Evolutionary conservation across 2,329 filamentous ascomycete genomes (phyloP).

Genomic region (Colletotrichum aenigma): DNA sequence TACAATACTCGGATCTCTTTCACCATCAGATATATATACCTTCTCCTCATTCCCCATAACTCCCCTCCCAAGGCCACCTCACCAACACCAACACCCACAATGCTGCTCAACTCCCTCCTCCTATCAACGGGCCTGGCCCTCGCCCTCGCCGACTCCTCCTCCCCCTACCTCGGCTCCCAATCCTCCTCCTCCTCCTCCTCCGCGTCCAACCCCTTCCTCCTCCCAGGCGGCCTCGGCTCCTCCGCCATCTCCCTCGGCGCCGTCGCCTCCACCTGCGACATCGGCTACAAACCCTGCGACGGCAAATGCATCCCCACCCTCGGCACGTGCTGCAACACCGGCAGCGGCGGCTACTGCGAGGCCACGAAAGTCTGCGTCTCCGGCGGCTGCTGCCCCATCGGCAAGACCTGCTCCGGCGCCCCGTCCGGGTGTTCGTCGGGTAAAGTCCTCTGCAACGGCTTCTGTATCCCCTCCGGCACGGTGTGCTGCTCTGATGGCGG

Average conservation of each 20-base stretch:
- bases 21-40: neutral
- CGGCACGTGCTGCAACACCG: slow-evolving; percentile 31
- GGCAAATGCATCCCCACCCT: slow-evolving; percentile 32
- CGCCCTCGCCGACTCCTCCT: neutral
- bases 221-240: slow-evolving; percentile 23
- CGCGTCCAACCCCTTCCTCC: neutral
- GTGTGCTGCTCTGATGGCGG: slow-evolving; percentile 32
- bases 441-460: slow-evolving; percentile 28
- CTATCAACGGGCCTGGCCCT: neutral
- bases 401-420: slow-evolving; percentile 33
- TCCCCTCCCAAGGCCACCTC: neutral
- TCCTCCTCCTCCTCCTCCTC: neutral
- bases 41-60: accelerated
- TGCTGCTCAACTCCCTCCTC: neutral
- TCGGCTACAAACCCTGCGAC: slow-evolving; percentile 29
- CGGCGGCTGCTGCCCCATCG: slow-evolving; percentile 36
- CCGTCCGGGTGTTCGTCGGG: slow-evolving; percentile 27
- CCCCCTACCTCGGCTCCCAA: neutral
- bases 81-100: neutral
- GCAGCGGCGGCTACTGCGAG: slow-evolving; percentile 33
- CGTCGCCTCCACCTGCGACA: slow-evolving; percentile 22
- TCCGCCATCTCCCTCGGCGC: slow-evolving; percentile 23
- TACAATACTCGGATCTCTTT: neutral
- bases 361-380: slow-evolving; percentile 30
- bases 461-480: slow-evolving; percentile 33